Conservation (phyloP, 106 monocot genomes). For the Hemerocallis citrina region DNA sequence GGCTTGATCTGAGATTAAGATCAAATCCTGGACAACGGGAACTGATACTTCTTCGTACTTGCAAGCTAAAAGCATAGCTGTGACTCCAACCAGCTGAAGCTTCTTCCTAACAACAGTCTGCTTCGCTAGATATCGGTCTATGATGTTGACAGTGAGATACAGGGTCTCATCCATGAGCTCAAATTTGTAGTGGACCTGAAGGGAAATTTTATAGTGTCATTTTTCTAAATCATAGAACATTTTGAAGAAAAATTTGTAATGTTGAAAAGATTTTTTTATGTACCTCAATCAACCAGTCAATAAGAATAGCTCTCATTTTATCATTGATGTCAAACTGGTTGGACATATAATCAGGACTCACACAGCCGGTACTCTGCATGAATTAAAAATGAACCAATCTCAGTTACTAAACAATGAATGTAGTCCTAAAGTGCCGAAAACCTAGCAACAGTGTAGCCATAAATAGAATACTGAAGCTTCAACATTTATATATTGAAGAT, state of each 20-base stretch:
- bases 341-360: conserved; percentile 68
- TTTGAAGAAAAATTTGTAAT: background rate
- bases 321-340: conserved; percentile 86
- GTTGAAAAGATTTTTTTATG: background rate
- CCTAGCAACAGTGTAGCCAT: too few species aligned
- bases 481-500: too few species aligned
- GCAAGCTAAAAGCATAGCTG: conserved; percentile 94
- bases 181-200: conserved; percentile 95
- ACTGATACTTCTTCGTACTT: conserved; percentile 95
- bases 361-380: conserved; percentile 47
- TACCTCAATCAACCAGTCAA: conserved; percentile 98
- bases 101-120: conserved; percentile 75
- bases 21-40: conserved; percentile 82
- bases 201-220: too few species aligned
- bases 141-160: conserved; percentile 80
- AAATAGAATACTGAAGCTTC: too few species aligned
- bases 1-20: conserved; percentile 74
- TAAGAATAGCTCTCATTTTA: conserved; percentile 84
- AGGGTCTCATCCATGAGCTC: conserved; percentile 93
- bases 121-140: conserved; percentile 72
- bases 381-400: conserved; percentile 1
- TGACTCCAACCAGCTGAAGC: conserved; percentile 88
- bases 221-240: background rate
- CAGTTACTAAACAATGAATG: too few species aligned
- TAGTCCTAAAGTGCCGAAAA: too few species aligned